These are phyloP conservation scores for Fraxinus quadrangulata DNA, from an alignment of 257 asterid genomes.

Conservation along the genomic window DNA sequence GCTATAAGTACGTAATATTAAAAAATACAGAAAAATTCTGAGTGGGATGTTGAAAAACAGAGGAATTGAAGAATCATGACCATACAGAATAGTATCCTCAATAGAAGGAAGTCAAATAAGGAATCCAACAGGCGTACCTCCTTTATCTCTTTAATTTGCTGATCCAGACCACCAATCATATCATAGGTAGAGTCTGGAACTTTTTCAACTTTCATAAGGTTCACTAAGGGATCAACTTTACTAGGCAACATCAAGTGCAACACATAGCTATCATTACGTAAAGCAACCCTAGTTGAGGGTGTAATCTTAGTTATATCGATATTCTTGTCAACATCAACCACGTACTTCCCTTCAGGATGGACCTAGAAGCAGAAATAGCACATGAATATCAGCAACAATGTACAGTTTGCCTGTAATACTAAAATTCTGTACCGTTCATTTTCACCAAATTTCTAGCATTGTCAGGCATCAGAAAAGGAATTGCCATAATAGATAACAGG, in stretches of 20 bases:
- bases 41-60: neutral
- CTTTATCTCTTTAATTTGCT: slow-evolving; percentile 93
- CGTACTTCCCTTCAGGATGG: slow-evolving; percentile 91
- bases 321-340: slow-evolving; percentile 54
- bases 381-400: slow-evolving; percentile 19
- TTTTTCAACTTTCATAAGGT: slow-evolving; percentile 69
- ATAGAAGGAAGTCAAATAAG: slow-evolving; percentile 16
- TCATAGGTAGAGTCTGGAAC: slow-evolving; percentile 69
- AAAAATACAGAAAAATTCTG: neutral
- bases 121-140: slow-evolving; percentile 52
- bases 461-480: neutral
- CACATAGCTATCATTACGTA: slow-evolving; percentile 58
- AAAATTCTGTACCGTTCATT: neutral
- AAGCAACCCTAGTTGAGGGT: slow-evolving; percentile 66
- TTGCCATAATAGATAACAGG: neutral
- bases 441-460: neutral
- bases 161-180: slow-evolving; percentile 88
- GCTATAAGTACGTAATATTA: neutral
- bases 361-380: slow-evolving; percentile 46
- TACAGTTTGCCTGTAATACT: neutral
- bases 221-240: slow-evolving; percentile 62
- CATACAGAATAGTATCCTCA: neutral
- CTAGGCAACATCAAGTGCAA: slow-evolving; percentile 58
- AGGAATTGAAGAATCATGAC: neutral
- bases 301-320: slow-evolving; percentile 58